Conservation (phyloP, 176 grass and related monocot species). For the Hyparrhenia diplandra region DNA sequence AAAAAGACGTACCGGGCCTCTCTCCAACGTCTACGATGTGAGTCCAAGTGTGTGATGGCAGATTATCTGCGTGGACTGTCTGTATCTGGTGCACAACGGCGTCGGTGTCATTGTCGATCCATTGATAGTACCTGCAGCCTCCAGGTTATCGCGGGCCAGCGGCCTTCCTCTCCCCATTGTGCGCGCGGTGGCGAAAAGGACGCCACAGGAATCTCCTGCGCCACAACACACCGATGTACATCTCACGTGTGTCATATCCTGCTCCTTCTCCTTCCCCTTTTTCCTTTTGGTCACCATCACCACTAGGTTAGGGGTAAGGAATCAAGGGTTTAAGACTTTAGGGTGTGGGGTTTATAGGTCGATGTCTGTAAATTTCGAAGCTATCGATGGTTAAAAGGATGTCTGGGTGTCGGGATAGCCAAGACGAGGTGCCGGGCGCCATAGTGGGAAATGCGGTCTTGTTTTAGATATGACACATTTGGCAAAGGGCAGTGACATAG, state of each 20-base stretch:
- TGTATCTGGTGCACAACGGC: not conserved
- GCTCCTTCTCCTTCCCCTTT: too few species aligned
- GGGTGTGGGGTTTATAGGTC: too few species aligned
- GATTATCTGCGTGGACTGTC: not conserved
- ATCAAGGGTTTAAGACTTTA: too few species aligned
- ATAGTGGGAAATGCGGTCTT: not conserved
- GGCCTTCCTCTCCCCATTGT: not conserved
- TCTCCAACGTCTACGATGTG: not conserved
- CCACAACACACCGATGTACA: not conserved
- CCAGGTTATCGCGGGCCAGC: not conserved
- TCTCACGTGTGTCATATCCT: too few species aligned
- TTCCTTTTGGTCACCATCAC: too few species aligned
- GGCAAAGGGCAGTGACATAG: not conserved
- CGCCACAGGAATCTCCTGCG: not conserved
- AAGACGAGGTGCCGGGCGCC: too few species aligned
- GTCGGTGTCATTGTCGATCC: not conserved
- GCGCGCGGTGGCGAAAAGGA: not conserved
- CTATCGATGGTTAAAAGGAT: too few species aligned
- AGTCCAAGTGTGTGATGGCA: not conserved
- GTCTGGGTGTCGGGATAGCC: too few species aligned
- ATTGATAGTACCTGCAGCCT: not conserved
- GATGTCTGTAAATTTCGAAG: too few species aligned
- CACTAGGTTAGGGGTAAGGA: too few species aligned
- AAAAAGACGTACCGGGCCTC: not conserved
- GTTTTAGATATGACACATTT: not conserved